phyloP scores from a whole-genome alignment of 148 eudicot genomes.

The Vaccinium macrocarpon region DNA sequence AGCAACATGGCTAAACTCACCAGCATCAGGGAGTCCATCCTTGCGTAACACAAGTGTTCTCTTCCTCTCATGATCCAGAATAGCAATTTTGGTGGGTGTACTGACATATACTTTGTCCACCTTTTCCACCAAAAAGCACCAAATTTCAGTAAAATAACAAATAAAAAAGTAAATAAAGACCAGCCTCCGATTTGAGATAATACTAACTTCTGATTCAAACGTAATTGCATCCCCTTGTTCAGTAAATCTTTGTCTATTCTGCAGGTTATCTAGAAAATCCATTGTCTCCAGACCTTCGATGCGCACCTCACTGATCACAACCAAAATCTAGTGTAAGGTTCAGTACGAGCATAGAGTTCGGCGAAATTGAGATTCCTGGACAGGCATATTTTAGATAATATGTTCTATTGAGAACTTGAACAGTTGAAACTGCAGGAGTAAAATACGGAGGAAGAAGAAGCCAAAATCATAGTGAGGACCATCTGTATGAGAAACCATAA shows the following conservation, averaged over 20 bases:
- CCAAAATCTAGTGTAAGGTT: background rate
- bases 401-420: background rate
- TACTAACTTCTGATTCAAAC: slow-evolving; percentile 80
- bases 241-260: slow-evolving; percentile 62
- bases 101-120: slow-evolving; percentile 80
- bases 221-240: slow-evolving; percentile 95
- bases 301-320: slow-evolving; percentile 74
- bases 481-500: background rate
- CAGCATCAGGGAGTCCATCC: slow-evolving; percentile 96
- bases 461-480: background rate
- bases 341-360: background rate
- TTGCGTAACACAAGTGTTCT: slow-evolving; percentile 77
- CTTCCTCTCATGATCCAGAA: slow-evolving; percentile 86
- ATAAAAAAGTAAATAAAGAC: slow-evolving; percentile 4
- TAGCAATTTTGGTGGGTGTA: slow-evolving; percentile 78
- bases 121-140: slow-evolving; percentile 30
- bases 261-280: slow-evolving; percentile 82
- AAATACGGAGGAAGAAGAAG: background rate
- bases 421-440: background rate
- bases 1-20: slow-evolving; percentile 32
- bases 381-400: background rate
- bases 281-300: slow-evolving; percentile 84
- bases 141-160: background rate
- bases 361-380: background rate
- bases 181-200: background rate